phyloP scores from a whole-genome alignment of 495 filamentous ascomycete genomes.

The Aspergillus sclerotioniger region DNA sequence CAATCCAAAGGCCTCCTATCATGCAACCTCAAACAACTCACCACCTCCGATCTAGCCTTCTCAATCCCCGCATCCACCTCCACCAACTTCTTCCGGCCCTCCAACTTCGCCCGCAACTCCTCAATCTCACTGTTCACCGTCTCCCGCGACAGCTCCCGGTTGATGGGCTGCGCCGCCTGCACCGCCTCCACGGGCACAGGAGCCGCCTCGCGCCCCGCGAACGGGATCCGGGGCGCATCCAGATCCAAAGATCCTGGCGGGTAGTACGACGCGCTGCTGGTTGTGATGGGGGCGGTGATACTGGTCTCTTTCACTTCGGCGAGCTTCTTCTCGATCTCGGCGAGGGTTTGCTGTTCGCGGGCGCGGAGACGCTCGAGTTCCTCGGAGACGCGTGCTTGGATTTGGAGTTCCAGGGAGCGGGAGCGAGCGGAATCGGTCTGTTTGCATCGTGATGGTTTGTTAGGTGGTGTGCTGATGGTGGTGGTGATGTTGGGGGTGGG shows the following conservation, averaged over 20 bases:
- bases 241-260: slow-evolving; percentile 45
- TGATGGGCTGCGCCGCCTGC: slow-evolving; percentile 23
- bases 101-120: slow-evolving; percentile 68
- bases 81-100: slow-evolving; percentile 69
- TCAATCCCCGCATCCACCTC: slow-evolving; percentile 64
- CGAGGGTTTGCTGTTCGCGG: slow-evolving; percentile 57
- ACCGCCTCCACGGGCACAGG: slow-evolving; percentile 23
- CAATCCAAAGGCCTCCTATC: slow-evolving; percentile 91
- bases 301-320: slow-evolving; percentile 37
- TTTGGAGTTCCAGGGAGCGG: slow-evolving; percentile 78
- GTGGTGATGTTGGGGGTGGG: slow-evolving; percentile 2
- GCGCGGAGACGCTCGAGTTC: slow-evolving; percentile 77
- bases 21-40: slow-evolving; percentile 78
- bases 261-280: slow-evolving; percentile 32
- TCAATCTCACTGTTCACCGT: slow-evolving; percentile 66
- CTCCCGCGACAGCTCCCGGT: slow-evolving; percentile 50
- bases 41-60: slow-evolving; percentile 71
- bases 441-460: slow-evolving; percentile 13
- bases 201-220: slow-evolving; percentile 43
- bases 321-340: slow-evolving; percentile 56
- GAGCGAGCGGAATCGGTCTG: slow-evolving; percentile 85
- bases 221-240: slow-evolving; percentile 48
- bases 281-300: slow-evolving; percentile 28
- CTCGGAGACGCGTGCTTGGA: slow-evolving; percentile 80
- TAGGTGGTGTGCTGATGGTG: slow-evolving; percentile 11